These are phyloP conservation scores for Fusarium citri DNA, from an alignment of 2,329 filamentous ascomycete species.

Conservation along the genomic window DNA sequence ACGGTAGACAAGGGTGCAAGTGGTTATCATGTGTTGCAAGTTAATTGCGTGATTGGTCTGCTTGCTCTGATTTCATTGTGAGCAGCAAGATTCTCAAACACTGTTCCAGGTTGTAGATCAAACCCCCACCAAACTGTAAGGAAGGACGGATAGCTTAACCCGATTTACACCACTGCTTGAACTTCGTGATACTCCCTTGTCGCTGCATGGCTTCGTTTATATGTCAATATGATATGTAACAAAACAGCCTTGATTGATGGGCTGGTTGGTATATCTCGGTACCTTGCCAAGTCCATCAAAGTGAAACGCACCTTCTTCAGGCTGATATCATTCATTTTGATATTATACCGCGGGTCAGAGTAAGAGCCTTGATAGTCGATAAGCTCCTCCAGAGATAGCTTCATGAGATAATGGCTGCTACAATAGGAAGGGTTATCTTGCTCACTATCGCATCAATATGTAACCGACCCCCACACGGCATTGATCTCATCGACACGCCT, in stretches of 20 bases:
- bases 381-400: not conserved
- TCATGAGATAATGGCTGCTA: conserved; percentile 6
- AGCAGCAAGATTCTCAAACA: not conserved
- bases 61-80: not conserved
- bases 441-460: conserved; percentile 6
- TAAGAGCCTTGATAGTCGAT: not conserved
- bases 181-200: not conserved
- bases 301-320: not conserved
- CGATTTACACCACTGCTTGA: not conserved
- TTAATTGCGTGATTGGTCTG: conserved; percentile 13
- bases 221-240: not conserved
- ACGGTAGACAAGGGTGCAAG: not conserved
- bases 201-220: not conserved
- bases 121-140: not conserved
- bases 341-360: not conserved
- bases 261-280: not conserved
- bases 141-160: not conserved
- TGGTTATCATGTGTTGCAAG: conserved; percentile 16
- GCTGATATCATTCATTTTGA: not conserved
- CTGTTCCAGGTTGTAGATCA: not conserved
- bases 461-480: conserved; percentile 20
- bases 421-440: conserved; percentile 3
- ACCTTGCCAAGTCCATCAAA: not conserved
- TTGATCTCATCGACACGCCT: conserved; percentile 11
- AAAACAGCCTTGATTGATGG: not conserved